phyloP scores from a whole-genome alignment of 2,329 filamentous ascomycete species.

The Neonectria ditissima region DNA sequence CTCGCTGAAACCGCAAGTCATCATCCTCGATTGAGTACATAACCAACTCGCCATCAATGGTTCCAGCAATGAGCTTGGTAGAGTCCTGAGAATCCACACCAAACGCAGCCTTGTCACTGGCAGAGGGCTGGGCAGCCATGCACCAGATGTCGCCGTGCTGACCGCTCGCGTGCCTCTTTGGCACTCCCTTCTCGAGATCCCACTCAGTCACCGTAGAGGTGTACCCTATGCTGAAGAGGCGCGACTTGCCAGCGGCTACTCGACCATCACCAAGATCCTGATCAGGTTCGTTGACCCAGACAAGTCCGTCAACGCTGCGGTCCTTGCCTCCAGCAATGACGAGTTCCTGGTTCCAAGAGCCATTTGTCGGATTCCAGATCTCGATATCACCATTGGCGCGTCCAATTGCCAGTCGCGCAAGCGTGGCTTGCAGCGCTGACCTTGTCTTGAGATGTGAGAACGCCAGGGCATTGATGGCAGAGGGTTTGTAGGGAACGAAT shows the following conservation, averaged over 20 bases:
- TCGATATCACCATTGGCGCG: conserved; percentile 96
- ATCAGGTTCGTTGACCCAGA: conserved; percentile 89
- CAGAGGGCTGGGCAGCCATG: conserved; percentile 82
- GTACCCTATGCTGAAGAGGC: conserved; percentile 96
- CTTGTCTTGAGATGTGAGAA: conserved; percentile 80
- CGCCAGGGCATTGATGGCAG: conserved; percentile 92
- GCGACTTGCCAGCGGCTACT: conserved; percentile 75
- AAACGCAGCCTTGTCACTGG: conserved; percentile 38
- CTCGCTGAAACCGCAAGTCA: conserved; percentile 82
- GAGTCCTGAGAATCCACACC: conserved; percentile 51
- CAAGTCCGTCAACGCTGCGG: conserved; percentile 88
- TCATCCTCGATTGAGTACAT: conserved; percentile 88
- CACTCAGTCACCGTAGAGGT: conserved; percentile 94
- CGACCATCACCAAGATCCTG: conserved; percentile 73
- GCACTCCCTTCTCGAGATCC: conserved; percentile 84
- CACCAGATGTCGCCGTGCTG: conserved; percentile 99
- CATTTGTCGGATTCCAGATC: conserved; percentile 91
- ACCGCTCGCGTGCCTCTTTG: conserved; percentile 85
- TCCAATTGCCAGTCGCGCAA: conserved; percentile 85
- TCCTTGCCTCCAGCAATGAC: conserved; percentile 86
- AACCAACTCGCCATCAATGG: conserved; percentile 89
- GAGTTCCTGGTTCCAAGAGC: conserved; percentile 89
- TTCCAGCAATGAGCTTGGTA: conserved; percentile 82
- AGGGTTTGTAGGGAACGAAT: conserved; percentile 92
- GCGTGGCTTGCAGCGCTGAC: conserved; percentile 61